Percentiles rank a stretch among this genome's conserved stretches.
Evolutionary conservation across 495 filamentous ascomycete species (phyloP).

Genomic region (Neurospora sp.): DNA sequence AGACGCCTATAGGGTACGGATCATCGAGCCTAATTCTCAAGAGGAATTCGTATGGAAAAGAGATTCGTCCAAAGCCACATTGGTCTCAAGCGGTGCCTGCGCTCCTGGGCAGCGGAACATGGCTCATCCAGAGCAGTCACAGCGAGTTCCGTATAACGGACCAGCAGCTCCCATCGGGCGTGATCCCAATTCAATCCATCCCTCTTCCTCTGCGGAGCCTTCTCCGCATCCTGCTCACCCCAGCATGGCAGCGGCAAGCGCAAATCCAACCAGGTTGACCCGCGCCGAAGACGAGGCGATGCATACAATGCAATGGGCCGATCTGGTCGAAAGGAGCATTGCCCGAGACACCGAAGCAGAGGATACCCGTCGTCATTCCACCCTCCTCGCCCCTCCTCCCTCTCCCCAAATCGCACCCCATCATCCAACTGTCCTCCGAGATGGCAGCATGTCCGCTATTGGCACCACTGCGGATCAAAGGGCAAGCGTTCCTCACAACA

Average conservation of each 20-base stretch:
- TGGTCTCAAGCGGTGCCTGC: not conserved
- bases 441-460: not conserved
- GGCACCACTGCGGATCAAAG: not conserved
- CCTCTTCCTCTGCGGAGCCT: not conserved
- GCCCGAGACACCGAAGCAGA: not conserved
- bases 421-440: not conserved
- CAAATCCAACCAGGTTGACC: not conserved
- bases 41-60: not conserved
- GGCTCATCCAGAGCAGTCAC: not conserved
- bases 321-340: not conserved
- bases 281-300: not conserved
- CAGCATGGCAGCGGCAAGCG: not conserved
- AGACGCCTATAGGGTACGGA: constrained; percentile 22
- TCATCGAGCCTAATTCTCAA: constrained; percentile 1
- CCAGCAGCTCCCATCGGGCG: not conserved
- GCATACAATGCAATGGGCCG: not conserved
- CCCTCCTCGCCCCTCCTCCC: not conserved
- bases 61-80: not conserved
- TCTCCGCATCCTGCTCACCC: not conserved
- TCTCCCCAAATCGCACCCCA: not conserved
- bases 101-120: not conserved
- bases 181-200: not conserved
- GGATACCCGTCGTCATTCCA: not conserved
- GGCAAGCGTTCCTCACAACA: not conserved
- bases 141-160: not conserved